Evolutionary conservation across 345 rosid species (phyloP).

Genomic region (Mallotus nudiflorus): DNA sequence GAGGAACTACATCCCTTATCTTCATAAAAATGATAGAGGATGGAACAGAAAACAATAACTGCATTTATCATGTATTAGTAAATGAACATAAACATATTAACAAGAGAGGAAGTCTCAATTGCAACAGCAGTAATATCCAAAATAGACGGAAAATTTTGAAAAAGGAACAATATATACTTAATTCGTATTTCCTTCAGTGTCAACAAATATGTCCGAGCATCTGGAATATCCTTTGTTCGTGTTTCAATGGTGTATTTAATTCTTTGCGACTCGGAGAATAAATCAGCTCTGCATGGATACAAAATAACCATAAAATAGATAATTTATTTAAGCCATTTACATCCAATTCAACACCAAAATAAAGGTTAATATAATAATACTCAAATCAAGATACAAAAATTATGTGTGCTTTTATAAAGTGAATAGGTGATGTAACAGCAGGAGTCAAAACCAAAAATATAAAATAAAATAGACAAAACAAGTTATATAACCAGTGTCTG

Average conservation of each 20-base stretch:
- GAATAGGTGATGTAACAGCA: not conserved
- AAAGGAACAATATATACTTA: slow-evolving; percentile 42
- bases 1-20: too few species aligned
- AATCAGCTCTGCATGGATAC: slow-evolving; percentile 65
- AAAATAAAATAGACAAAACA: not conserved
- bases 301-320: slow-evolving; percentile 17
- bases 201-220: slow-evolving; percentile 86
- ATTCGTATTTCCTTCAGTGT: slow-evolving; percentile 71
- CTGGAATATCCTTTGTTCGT: slow-evolving; percentile 68
- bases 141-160: slow-evolving; percentile 2
- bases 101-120: not conserved
- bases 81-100: not conserved
- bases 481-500: not conserved
- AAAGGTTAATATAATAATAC: not conserved
- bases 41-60: not conserved
- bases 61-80: not conserved
- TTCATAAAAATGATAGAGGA: not conserved
- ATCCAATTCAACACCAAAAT: slow-evolving; percentile 8
- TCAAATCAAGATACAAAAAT: not conserved
- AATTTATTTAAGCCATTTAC: not conserved
- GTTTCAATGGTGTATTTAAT: slow-evolving; percentile 62
- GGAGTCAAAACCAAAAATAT: not conserved
- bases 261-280: slow-evolving; percentile 82
- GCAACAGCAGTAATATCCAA: not conserved
- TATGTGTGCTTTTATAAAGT: not conserved